Evolutionary conservation across 1,284 basidiomycete species (phyloP).

Genomic region (Leccinum subatratum): DNA sequence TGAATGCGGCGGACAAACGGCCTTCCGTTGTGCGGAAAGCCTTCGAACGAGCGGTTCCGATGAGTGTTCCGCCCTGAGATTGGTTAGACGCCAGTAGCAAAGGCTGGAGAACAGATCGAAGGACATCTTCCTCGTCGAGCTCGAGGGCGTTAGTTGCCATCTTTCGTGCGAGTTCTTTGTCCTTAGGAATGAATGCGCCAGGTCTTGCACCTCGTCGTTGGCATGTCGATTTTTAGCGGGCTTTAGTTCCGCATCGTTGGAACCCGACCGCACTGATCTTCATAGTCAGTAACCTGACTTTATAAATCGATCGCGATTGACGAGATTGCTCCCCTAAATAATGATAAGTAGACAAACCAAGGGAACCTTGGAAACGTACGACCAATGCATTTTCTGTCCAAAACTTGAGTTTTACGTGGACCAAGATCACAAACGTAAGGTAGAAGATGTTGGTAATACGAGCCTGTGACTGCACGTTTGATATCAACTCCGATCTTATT

Average conservation of each 20-base stretch:
- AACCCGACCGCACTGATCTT: conserved; percentile 90
- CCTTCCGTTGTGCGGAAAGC: conserved; percentile 87
- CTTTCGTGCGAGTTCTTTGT: conserved; percentile 96
- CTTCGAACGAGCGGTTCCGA: conserved; percentile 89
- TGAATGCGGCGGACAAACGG: conserved; percentile 79
- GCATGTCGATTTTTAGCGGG: conserved; percentile 63
- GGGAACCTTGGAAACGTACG: conserved; percentile 40
- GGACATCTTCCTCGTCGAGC: conserved; percentile 90
- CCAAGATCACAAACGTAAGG: conserved; percentile 93
- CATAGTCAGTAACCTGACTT: conserved; percentile 75
- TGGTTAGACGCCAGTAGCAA: not conserved
- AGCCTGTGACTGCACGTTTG: conserved; percentile 83
- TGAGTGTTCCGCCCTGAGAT: conserved; percentile 87
- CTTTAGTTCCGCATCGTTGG: conserved; percentile 62
- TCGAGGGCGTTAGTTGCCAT: conserved; percentile 98
- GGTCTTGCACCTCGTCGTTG: conserved; percentile 76
- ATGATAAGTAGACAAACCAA: conserved; percentile 9
- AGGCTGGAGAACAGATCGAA: not conserved
- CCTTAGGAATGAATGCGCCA: conserved; percentile 95
- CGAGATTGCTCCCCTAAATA: conserved; percentile 72
- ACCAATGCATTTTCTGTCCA: conserved; percentile 72
- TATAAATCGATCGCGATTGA: conserved; percentile 83
- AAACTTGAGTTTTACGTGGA: conserved; percentile 85
- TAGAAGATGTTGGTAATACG: conserved; percentile 83
- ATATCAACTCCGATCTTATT: conserved; percentile 95